Conservation (phyloP, 768 basidiomycete genomes). For the Favolaschia claudopus region DNA sequence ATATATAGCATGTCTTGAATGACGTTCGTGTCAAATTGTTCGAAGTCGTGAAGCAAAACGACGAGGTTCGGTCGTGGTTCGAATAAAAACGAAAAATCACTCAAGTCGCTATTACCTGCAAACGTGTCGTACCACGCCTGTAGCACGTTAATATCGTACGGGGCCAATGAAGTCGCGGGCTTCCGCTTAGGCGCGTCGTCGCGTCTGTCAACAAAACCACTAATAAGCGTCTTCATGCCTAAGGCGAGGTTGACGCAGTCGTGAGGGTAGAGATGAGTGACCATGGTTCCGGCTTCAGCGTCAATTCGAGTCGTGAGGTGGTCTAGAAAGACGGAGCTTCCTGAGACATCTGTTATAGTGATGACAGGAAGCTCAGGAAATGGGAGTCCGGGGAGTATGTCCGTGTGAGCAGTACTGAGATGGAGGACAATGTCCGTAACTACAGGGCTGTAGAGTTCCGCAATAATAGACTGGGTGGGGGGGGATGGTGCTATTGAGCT, state of each 20-base stretch:
- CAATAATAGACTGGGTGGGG: constrained; percentile 50
- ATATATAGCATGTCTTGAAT: constrained; percentile 77
- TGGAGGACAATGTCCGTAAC: constrained; percentile 51
- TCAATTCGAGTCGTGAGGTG: constrained; percentile 49
- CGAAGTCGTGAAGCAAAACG: constrained; percentile 76
- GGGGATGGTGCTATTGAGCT: background rate
- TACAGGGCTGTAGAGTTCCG: constrained; percentile 56
- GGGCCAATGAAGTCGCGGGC: constrained; percentile 58
- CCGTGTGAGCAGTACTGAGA: constrained; percentile 52
- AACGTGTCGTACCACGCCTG: constrained; percentile 64
- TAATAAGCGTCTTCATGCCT: constrained; percentile 63
- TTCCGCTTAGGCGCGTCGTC: constrained; percentile 52
- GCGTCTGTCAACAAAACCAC: constrained; percentile 57
- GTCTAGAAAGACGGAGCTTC: constrained; percentile 55
- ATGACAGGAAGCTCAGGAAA: constrained; percentile 68
- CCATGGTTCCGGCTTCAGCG: constrained; percentile 28
- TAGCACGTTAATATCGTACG: constrained; percentile 68
- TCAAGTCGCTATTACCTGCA: too few species aligned
- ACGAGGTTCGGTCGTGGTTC: constrained; percentile 50
- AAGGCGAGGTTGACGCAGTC: constrained; percentile 61
- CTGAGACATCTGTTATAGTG: constrained; percentile 58
- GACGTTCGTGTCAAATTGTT: constrained; percentile 68
- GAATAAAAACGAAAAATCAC: too few species aligned
- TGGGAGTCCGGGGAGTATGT: constrained; percentile 62
- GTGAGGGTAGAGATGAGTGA: constrained; percentile 62